Evolutionary conservation across 768 basidiomycete species (phyloP).

Genomic region (Pholiota microspora): DNA sequence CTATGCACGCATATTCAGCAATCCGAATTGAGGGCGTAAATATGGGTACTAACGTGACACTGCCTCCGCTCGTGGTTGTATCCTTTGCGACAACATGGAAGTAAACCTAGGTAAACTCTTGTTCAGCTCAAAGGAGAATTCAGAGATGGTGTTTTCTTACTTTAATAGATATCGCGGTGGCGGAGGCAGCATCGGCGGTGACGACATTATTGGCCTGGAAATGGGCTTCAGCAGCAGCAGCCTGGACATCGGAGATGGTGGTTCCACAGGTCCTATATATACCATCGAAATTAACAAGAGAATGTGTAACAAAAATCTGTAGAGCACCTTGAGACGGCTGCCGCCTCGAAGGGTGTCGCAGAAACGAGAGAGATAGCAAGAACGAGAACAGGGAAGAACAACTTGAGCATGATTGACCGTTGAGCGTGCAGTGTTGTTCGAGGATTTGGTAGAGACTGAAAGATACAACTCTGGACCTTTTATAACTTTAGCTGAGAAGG

Average conservation of each 20-base stretch:
- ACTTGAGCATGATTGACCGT: conserved; percentile 22
- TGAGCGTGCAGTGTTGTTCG: no score
- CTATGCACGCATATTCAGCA: conserved; percentile 14
- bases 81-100: conserved; percentile 36
- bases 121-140: background rate
- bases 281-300: background rate
- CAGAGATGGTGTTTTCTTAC: conserved; percentile 7
- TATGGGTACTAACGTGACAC: conserved; percentile 33
- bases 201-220: conserved; percentile 40
- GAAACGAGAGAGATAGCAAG: conserved; percentile 26
- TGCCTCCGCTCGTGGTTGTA: conserved; percentile 32
- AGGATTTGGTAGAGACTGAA: background rate
- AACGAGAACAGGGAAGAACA: conserved; percentile 24
- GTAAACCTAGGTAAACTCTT: conserved; percentile 28
- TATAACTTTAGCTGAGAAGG: background rate
- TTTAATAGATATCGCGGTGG: conserved; percentile 15
- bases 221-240: conserved; percentile 36
- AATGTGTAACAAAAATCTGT: no score
- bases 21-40: no score
- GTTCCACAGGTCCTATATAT: conserved; percentile 42
- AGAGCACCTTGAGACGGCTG: conserved; percentile 20
- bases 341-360: conserved; percentile 26
- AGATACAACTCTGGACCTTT: background rate
- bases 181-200: conserved; percentile 12
- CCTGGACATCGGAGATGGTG: conserved; percentile 30